Percentiles rank a stretch among this genome's conserved stretches.
phyloP scores from a whole-genome alignment of 179 eudicot genomes.

The Camellia oleifera region DNA sequence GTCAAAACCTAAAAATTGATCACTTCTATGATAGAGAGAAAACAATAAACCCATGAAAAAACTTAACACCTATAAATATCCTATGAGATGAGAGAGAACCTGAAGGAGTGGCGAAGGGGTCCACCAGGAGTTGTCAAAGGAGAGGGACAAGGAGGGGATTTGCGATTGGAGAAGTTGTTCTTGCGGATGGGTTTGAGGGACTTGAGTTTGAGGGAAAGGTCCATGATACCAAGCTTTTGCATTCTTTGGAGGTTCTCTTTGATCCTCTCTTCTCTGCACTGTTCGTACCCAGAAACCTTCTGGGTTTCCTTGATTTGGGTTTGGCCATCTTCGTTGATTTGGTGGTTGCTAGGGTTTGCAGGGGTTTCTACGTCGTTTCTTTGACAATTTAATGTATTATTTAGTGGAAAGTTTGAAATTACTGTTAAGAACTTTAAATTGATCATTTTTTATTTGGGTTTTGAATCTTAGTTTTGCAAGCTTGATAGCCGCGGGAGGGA shows the following conservation, averaged over 20 bases:
- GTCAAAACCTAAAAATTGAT: no score
- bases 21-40: not conserved
- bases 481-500: no score
- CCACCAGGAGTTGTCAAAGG: slow-evolving; percentile 31
- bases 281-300: not conserved
- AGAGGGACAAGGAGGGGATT: slow-evolving; percentile 31
- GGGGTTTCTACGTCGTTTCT: not conserved
- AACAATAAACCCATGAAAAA: not conserved
- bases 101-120: slow-evolving; percentile 75
- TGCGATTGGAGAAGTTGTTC: slow-evolving; percentile 17
- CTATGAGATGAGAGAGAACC: slow-evolving; percentile 29
- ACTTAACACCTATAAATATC: not conserved
- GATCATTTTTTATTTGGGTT: no score
- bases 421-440: no score
- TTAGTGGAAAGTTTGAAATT: no score
- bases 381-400: no score
- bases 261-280: slow-evolving; percentile 13
- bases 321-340: slow-evolving; percentile 8
- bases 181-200: slow-evolving; percentile 25
- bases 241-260: slow-evolving; percentile 51
- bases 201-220: slow-evolving; percentile 70
- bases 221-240: slow-evolving; percentile 73
- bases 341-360: not conserved
- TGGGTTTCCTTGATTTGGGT: not conserved
- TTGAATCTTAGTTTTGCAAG: no score